These are phyloP conservation scores for Podospora fimiseda DNA, from an alignment of 495 filamentous ascomycete species.

Conservation along the genomic window DNA sequence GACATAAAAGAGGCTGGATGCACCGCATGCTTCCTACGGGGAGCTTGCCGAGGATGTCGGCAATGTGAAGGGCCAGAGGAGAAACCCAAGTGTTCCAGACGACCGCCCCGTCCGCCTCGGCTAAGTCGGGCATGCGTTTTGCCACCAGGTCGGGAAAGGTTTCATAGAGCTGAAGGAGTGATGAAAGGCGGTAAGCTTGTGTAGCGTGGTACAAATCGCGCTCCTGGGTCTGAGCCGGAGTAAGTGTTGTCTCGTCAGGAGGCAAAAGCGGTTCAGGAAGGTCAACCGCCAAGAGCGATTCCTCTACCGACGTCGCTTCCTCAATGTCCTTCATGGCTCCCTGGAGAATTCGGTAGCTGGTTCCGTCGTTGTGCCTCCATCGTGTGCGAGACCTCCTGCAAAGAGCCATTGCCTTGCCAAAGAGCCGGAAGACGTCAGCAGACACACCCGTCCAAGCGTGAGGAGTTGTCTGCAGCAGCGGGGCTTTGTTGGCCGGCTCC, in stretches of 20 bases:
- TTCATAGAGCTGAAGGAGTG: slow-evolving; percentile 28
- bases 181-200: slow-evolving; percentile 28
- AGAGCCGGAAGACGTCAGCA: slow-evolving; percentile 21
- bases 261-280: slow-evolving; percentile 3
- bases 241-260: background rate
- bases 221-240: background rate
- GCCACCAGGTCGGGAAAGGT: slow-evolving; percentile 26
- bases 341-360: slow-evolving; percentile 23
- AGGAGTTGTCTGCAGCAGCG: slow-evolving; percentile 11
- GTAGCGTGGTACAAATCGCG: slow-evolving; percentile 16
- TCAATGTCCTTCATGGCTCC: slow-evolving; percentile 28
- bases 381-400: slow-evolving; percentile 27
- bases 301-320: slow-evolving; percentile 23
- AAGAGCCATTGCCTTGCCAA: slow-evolving; percentile 30
- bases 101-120: slow-evolving; percentile 8
- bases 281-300: slow-evolving; percentile 15
- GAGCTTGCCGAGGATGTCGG: slow-evolving; percentile 17
- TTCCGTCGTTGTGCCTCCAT: slow-evolving; percentile 26
- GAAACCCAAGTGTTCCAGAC: slow-evolving; percentile 24
- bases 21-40: slow-evolving; percentile 21
- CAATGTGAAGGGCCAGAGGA: slow-evolving; percentile 23
- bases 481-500: slow-evolving; percentile 11
- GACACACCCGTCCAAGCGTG: slow-evolving; percentile 30
- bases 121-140: slow-evolving; percentile 18
- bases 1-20: slow-evolving; percentile 30